These are phyloP conservation scores for Fraxinus paxiana DNA, from an alignment of 305 asterid species.

Conservation along the genomic window DNA sequence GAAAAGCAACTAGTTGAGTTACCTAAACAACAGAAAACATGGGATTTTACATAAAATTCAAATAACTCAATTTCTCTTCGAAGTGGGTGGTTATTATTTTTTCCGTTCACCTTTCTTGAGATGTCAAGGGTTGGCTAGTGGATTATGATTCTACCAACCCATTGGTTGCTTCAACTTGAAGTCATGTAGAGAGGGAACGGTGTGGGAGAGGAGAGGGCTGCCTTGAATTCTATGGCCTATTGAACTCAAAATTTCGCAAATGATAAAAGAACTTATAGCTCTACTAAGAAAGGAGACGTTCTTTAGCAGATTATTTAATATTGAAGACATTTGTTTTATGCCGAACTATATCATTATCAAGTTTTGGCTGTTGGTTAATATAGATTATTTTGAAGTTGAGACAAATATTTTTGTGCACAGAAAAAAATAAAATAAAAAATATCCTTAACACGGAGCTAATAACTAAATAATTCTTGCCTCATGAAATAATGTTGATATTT, in stretches of 20 bases:
- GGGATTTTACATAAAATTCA: neutral
- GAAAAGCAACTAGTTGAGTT: constrained; percentile 1
- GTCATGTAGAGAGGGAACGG: neutral
- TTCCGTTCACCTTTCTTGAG: neutral
- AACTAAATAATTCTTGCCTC: neutral
- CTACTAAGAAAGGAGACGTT: neutral
- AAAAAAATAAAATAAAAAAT: neutral
- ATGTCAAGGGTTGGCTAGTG: neutral
- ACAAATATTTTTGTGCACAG: neutral
- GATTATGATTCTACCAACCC: neutral
- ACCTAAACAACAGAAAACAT: neutral
- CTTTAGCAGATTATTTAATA: neutral
- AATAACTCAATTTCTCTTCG: neutral
- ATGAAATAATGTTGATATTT: neutral
- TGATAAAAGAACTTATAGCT: neutral
- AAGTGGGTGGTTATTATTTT: neutral
- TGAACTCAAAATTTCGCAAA: neutral
- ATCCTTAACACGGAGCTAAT: neutral
- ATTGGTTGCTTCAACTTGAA: neutral
- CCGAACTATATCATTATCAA: neutral
- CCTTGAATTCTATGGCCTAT: neutral
- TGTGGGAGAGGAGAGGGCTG: neutral
- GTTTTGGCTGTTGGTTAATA: neutral
- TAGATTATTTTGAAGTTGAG: neutral
- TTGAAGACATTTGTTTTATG: neutral